Percentiles rank a stretch among this genome's conserved stretches.
These are phyloP conservation scores for Psilocybe subaeruginosa DNA, from an alignment of 768 basidiomycete species.

Conservation along the genomic window DNA sequence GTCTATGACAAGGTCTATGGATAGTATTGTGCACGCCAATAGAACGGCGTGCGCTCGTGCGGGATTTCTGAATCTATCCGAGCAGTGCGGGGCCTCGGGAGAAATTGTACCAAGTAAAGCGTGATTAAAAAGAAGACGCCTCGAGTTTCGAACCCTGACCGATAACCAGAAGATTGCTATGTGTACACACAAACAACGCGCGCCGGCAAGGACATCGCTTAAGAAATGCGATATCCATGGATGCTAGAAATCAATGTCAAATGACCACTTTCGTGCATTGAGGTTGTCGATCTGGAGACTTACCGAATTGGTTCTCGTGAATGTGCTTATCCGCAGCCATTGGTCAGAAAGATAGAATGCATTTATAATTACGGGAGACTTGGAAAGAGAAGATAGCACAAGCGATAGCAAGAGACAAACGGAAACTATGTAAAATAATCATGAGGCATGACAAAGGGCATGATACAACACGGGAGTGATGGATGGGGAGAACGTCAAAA, in stretches of 20 bases:
- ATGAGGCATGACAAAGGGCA: conserved; percentile 9
- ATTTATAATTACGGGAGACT: conserved; percentile 8
- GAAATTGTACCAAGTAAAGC: conserved; percentile 1
- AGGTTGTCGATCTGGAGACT: background rate
- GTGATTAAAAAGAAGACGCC: background rate
- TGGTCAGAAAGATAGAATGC: background rate
- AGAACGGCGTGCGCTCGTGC: conserved; percentile 5
- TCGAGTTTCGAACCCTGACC: background rate
- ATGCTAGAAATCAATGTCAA: background rate
- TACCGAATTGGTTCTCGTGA: background rate
- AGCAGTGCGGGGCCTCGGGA: conserved; percentile 6
- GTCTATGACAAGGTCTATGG: conserved; percentile 1
- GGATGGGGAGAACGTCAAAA: background rate
- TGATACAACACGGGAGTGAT: background rate
- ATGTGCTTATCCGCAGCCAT: background rate
- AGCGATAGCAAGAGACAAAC: conserved; percentile 5
- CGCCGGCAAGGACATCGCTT: background rate
- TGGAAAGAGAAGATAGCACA: conserved; percentile 4
- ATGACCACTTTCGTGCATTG: background rate
- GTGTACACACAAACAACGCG: conserved; percentile 10
- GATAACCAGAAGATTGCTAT: background rate
- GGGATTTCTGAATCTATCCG: conserved; percentile 8
- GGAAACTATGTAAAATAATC: conserved; percentile 7
- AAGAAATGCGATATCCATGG: background rate
- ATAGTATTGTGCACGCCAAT: conserved; percentile 4